phyloP scores from a whole-genome alignment of 306 rosid genomes.

The Lagenaria siceraria region DNA sequence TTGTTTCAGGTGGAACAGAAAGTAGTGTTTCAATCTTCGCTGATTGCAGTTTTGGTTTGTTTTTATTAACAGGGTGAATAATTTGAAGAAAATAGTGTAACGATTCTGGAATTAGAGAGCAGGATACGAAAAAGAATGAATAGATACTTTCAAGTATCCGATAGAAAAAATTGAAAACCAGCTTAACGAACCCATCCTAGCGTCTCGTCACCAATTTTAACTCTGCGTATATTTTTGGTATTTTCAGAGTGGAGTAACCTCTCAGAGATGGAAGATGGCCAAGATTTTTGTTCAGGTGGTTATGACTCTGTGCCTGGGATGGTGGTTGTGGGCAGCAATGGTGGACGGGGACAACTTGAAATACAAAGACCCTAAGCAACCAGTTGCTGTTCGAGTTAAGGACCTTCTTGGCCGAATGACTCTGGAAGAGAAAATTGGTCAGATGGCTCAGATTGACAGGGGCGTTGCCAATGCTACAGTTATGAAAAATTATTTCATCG shows the following conservation, averaged over 20 bases:
- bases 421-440: constrained; percentile 87
- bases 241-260: constrained; percentile 21
- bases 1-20: no score
- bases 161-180: no score
- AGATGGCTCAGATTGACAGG: constrained; percentile 86
- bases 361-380: constrained; percentile 70
- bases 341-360: constrained; percentile 43
- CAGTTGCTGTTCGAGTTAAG: constrained; percentile 39
- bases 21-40: not conserved
- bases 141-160: no score
- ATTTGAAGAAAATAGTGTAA: not conserved
- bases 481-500: constrained; percentile 55
- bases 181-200: no score
- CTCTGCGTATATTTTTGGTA: not conserved
- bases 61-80: not conserved
- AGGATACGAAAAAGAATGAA: no score
- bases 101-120: no score
- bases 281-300: constrained; percentile 21
- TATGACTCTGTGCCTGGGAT: constrained; percentile 29
- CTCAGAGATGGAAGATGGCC: constrained; percentile 24
- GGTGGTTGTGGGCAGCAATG: constrained; percentile 33
- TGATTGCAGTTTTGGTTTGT: not conserved
- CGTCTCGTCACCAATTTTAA: no score
- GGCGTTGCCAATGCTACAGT: constrained; percentile 56
- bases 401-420: constrained; percentile 73